phyloP scores from a whole-genome alignment of 495 filamentous ascomycete genomes.

The Podospora didyma region DNA sequence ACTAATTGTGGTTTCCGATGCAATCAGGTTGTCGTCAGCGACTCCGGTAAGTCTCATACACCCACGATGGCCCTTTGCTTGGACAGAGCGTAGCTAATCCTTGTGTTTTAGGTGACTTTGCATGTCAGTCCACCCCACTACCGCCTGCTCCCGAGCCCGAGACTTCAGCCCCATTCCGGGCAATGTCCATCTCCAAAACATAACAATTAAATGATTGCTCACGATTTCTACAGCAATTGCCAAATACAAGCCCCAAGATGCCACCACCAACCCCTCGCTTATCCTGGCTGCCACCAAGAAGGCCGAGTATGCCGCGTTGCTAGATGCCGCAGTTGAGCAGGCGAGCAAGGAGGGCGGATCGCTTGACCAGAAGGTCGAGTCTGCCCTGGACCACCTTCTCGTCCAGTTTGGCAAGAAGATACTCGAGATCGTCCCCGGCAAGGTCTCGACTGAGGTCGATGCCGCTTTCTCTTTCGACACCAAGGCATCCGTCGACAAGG shows the following conservation, averaged over 20 bases:
- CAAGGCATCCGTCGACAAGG: conserved; percentile 89
- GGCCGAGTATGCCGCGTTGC: conserved; percentile 87
- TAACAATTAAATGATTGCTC: conserved; percentile 18
- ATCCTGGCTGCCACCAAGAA: conserved; percentile 99
- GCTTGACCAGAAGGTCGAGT: conserved; percentile 73
- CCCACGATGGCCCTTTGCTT: background rate
- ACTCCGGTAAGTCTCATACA: conserved; percentile 71
- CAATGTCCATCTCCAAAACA: background rate
- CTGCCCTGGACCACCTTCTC: conserved; percentile 84
- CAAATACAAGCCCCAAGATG: conserved; percentile 99
- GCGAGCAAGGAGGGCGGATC: conserved; percentile 70
- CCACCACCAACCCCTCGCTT: conserved; percentile 97
- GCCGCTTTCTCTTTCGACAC: conserved; percentile 95
- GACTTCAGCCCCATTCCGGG: background rate
- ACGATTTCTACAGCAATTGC: conserved; percentile 67
- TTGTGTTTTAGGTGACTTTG: conserved; percentile 64
- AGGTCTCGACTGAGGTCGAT: conserved; percentile 98
- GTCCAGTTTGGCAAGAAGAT: conserved; percentile 99
- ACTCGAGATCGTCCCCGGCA: conserved; percentile 92
- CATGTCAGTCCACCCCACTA: conserved; percentile 52
- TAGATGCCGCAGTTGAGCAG: conserved; percentile 80
- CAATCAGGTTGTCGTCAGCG: conserved; percentile 81
- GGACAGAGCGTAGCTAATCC: conserved; percentile 2
- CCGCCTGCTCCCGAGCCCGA: background rate
- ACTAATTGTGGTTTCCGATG: conserved; percentile 21